phyloP scores from a whole-genome alignment of 495 filamentous ascomycete species.

The Penicillium pancosmium region DNA sequence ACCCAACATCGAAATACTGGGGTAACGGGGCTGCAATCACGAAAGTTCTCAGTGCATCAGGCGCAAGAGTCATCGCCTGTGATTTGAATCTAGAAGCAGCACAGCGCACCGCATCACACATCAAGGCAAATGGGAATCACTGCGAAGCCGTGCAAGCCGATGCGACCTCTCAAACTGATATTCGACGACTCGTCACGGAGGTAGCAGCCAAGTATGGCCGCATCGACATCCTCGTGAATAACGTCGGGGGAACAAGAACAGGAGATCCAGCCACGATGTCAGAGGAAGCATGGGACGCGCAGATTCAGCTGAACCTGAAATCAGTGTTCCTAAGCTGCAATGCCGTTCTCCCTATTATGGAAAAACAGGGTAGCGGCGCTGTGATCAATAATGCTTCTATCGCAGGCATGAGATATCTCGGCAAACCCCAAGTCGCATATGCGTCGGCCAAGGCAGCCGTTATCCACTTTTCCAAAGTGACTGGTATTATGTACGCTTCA shows the following conservation, averaged over 20 bases:
- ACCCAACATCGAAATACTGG: constrained; percentile 33
- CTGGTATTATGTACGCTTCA: constrained; percentile 50
- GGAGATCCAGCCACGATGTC: constrained; percentile 47
- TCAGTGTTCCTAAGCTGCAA: constrained; percentile 49
- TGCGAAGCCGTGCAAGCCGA: constrained; percentile 38
- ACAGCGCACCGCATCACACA: constrained; percentile 32
- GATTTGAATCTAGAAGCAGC: constrained; percentile 41
- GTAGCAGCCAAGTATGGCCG: constrained; percentile 44
- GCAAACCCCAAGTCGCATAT: constrained; percentile 53
- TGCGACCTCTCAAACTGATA: constrained; percentile 38
- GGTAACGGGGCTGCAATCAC: constrained; percentile 49
- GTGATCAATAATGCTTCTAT: constrained; percentile 49
- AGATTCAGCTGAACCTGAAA: constrained; percentile 54
- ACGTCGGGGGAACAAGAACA: constrained; percentile 48
- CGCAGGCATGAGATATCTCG: constrained; percentile 50
- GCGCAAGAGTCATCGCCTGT: constrained; percentile 46
- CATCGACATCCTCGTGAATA: constrained; percentile 57
- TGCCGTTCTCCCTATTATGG: constrained; percentile 49
- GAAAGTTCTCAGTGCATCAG: constrained; percentile 37
- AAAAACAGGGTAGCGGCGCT: constrained; percentile 40
- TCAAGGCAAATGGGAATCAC: constrained; percentile 28
- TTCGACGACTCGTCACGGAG: constrained; percentile 39
- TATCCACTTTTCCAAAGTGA: constrained; percentile 47
- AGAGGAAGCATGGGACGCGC: constrained; percentile 50
- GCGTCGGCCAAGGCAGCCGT: constrained; percentile 49